These are phyloP conservation scores for Aspergillus brunneoviolaceus DNA, from an alignment of 2,329 filamentous ascomycete genomes.

Conservation along the genomic window DNA sequence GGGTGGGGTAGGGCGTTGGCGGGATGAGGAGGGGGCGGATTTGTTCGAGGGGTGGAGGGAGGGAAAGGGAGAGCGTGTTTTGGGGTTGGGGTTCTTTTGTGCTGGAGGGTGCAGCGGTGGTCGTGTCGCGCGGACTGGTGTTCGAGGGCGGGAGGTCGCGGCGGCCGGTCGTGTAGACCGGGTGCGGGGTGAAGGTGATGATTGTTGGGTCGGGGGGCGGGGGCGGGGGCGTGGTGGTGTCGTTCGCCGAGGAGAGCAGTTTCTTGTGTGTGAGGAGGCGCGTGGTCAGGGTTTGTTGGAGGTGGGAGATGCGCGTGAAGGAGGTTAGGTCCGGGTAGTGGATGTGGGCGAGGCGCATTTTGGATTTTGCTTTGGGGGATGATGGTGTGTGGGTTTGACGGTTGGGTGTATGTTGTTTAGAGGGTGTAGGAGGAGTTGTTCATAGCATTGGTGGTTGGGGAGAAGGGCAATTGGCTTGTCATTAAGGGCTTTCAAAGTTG, in stretches of 20 bases:
- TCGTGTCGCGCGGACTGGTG: constrained; percentile 29
- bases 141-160: constrained; percentile 61
- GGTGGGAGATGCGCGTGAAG: constrained; percentile 54
- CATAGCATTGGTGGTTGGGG: neutral
- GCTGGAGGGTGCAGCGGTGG: constrained; percentile 1
- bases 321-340: constrained; percentile 55
- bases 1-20: constrained; percentile 27
- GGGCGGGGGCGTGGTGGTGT: constrained; percentile 18
- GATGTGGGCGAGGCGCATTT: constrained; percentile 60
- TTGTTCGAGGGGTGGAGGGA: constrained; percentile 37
- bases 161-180: constrained; percentile 87
- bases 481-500: neutral
- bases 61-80: constrained; percentile 42
- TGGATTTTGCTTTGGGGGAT: constrained; percentile 4
- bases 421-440: neutral
- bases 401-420: neutral
- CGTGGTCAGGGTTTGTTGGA: constrained; percentile 59
- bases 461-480: neutral
- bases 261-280: constrained; percentile 63
- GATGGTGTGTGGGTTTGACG: neutral
- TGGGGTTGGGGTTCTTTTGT: neutral
- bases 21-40: constrained; percentile 36
- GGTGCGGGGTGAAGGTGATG: constrained; percentile 76
- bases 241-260: constrained; percentile 28
- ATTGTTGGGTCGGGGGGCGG: constrained; percentile 65